phyloP scores from a whole-genome alignment of 371 early-diverging fungal genomes.

The Funneliformis caledonium region DNA sequence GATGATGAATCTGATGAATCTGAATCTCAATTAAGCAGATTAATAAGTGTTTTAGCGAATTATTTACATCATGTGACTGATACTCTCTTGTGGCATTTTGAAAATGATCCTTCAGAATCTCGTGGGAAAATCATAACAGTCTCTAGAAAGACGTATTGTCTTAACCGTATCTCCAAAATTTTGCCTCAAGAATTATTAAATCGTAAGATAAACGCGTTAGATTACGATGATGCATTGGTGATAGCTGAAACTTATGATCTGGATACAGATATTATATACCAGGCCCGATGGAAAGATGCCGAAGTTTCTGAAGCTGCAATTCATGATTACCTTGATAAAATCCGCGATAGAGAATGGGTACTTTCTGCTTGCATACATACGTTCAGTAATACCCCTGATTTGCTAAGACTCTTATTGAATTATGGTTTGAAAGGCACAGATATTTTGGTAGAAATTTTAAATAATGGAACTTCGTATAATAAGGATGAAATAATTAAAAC shows the following conservation, averaged over 20 bases:
- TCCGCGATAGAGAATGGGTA: slow-evolving; percentile 72
- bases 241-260: slow-evolving; percentile 61
- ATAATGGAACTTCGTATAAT: slow-evolving; percentile 39
- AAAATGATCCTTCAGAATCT: slow-evolving; percentile 41
- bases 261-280: slow-evolving; percentile 65
- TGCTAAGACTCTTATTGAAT: slow-evolving; percentile 55
- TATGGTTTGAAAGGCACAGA: slow-evolving; percentile 61
- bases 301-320: slow-evolving; percentile 51
- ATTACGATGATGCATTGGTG: slow-evolving; percentile 69
- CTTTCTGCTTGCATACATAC: slow-evolving; percentile 56
- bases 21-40: slow-evolving; percentile 24
- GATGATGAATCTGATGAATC: slow-evolving; percentile 41
- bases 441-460: slow-evolving; percentile 51
- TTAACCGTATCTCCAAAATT: slow-evolving; percentile 49
- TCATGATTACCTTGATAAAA: slow-evolving; percentile 55
- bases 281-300: slow-evolving; percentile 63
- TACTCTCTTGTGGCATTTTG: slow-evolving; percentile 47
- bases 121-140: slow-evolving; percentile 44
- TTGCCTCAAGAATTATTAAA: slow-evolving; percentile 50
- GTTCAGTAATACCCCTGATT: slow-evolving; percentile 41
- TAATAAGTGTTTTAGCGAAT: slow-evolving; percentile 34
- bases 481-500: slow-evolving; percentile 40
- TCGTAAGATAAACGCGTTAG: slow-evolving; percentile 50
- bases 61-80: slow-evolving; percentile 45
- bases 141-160: slow-evolving; percentile 47